Evolutionary conservation across 23 red algal species (phyloP).

Genomic region (Agarophyton chilense): DNA sequence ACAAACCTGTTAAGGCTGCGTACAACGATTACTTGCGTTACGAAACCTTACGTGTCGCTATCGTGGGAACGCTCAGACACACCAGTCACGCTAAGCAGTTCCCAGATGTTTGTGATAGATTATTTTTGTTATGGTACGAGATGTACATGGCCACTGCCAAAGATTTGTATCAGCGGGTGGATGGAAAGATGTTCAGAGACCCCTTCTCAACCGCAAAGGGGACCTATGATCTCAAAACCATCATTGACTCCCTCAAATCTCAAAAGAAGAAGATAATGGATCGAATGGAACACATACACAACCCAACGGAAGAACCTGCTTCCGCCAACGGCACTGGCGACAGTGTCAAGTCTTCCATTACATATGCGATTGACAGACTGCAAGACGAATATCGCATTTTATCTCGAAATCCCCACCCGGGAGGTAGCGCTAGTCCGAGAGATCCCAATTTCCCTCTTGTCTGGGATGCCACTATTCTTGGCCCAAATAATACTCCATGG

Average conservation of each 20-base stretch:
- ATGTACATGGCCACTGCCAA: conserved; percentile 69
- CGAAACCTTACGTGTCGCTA: conserved; percentile 74
- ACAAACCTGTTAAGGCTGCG: conserved; percentile 32
- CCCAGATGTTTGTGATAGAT: conserved; percentile 70
- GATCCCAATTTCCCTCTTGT: conserved; percentile 60
- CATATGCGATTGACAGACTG: conserved; percentile 68
- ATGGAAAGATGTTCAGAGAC: conserved; percentile 62
- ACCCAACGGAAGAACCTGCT: background rate
- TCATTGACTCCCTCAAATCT: conserved; percentile 32
- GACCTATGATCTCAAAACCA: conserved; percentile 20
- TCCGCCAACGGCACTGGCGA: background rate
- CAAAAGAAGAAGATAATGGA: conserved; percentile 58
- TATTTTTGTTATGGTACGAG: conserved; percentile 71
- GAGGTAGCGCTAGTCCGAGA: conserved; percentile 67
- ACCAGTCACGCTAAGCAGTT: conserved; percentile 52
- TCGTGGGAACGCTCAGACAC: conserved; percentile 64
- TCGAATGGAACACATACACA: conserved; percentile 52
- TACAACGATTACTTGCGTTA: conserved; percentile 83
- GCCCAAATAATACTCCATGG: conserved; percentile 67
- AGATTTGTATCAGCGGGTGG: conserved; percentile 40
- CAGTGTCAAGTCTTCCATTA: conserved; percentile 4
- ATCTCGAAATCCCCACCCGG: conserved; percentile 44
- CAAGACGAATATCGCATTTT: conserved; percentile 69
- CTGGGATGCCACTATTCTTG: conserved; percentile 78
- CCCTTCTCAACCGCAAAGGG: conserved; percentile 52